Conservation (phyloP, 352 stramenopile species). For the Lagenidium giganteum region DNA sequence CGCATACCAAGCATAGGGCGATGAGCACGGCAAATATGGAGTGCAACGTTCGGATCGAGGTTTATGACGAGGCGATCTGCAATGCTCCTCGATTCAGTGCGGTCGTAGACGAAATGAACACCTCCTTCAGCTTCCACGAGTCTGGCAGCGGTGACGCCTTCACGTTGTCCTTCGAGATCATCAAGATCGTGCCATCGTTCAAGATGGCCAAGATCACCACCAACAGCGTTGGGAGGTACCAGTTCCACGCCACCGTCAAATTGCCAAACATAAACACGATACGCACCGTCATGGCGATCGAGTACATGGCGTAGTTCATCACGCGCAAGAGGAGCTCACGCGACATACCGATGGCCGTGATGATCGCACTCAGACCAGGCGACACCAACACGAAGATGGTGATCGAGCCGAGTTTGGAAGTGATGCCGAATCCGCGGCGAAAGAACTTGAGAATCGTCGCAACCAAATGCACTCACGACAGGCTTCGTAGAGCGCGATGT, state of each 20-base stretch:
- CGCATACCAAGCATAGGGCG: slow-evolving; percentile 35
- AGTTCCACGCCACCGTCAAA: slow-evolving; percentile 81
- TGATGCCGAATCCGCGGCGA: too few relatives aligned
- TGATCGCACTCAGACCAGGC: slow-evolving; percentile 79
- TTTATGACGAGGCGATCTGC: slow-evolving; percentile 25
- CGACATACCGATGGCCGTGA: slow-evolving; percentile 81
- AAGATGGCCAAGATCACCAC: slow-evolving; percentile 87
- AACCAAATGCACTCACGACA: too few relatives aligned
- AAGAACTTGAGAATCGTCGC: too few relatives aligned
- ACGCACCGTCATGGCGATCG: slow-evolving; percentile 82
- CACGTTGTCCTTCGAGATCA: slow-evolving; percentile 33
- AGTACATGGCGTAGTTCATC: slow-evolving; percentile 90
- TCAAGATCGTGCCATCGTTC: slow-evolving; percentile 84
- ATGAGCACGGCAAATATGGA: slow-evolving; percentile 44
- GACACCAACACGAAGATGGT: slow-evolving; percentile 88
- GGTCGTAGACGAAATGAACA: slow-evolving; percentile 52
- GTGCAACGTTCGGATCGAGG: slow-evolving; percentile 31
- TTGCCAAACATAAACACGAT: slow-evolving; percentile 85
- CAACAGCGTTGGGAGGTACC: slow-evolving; percentile 79
- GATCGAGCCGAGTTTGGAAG: too few relatives aligned
- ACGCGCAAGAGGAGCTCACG: slow-evolving; percentile 86
- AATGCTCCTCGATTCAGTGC: slow-evolving; percentile 32
- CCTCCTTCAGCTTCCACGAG: slow-evolving; percentile 56
- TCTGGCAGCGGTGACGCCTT: slow-evolving; percentile 24
- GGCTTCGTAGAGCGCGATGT: too few relatives aligned